Evolutionary conservation across 345 rosid genomes (phyloP), one percentile per base, ranked within the genome.

Genomic region (Lepidium africanum): DNA sequence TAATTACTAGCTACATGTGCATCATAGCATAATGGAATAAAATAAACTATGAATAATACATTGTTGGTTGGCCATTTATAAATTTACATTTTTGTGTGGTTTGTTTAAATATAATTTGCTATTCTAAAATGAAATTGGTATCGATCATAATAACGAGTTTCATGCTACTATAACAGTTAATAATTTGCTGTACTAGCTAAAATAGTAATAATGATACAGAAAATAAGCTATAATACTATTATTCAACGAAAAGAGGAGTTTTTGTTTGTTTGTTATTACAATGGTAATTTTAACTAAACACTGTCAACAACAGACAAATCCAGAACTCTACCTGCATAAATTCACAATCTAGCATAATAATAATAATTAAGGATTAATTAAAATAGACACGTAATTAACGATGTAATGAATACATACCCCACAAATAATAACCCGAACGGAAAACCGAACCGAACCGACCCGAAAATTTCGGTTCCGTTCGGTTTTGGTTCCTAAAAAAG

Each of bases 321-420:
- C 96, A 92, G 69, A 92, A 92, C 77, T 92, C 97, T 67, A 85
- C 80, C 98, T 88, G 87, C 82, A 80, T 5, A 5, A 30, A 30
- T 64, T 56, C 42, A 57, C 36, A 0, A 14, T 15, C 8, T 10
- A 12, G 0, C 2, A 9, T 46, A 13, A 17, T 6, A 46, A 11
- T 8, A 1, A 27, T 0, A 27, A 37, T 11, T 38, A 57, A 11
- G 7, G 3, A 6, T 6, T 4, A 40, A 15, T 5, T 4, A 17
- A 4, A 30, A 30, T 33, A 70, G 30, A 32, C 32, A 27, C 3
- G 16, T 32, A 11, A 40, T 9, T 2, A 42, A 30, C 8, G 10
- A 41, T 27, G 59, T 9, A n/a, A 14, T 23, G 52, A 59, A 39
- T 51, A 23, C 69, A 70, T 84, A 93, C 98, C 74, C 94, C 94